These are phyloP conservation scores for Gamarada debralockiae DNA, from an alignment of 495 filamentous ascomycete species.

Conservation along the genomic window DNA sequence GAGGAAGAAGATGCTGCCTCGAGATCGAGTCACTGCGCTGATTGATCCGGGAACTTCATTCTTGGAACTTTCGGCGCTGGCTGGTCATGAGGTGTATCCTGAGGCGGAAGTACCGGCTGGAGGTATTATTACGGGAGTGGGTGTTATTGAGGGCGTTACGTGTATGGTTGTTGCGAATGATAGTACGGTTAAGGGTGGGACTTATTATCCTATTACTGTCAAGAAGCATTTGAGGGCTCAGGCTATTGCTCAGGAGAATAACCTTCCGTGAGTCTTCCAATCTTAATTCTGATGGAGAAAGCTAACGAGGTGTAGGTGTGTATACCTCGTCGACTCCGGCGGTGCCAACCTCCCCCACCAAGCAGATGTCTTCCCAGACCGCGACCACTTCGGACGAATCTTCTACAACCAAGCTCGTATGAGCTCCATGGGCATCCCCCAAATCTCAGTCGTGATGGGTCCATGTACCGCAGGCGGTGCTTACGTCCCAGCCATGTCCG, in stretches of 20 bases:
- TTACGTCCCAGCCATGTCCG: slow-evolving; percentile 96
- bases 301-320: slow-evolving; percentile 52
- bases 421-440: slow-evolving; percentile 79
- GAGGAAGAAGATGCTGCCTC: slow-evolving; percentile 89
- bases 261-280: slow-evolving; percentile 42
- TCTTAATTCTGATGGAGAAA: not conserved
- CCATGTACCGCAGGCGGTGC: slow-evolving; percentile 96
- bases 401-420: slow-evolving; percentile 99
- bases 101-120: slow-evolving; percentile 83
- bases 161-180: slow-evolving; percentile 98
- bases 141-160: slow-evolving; percentile 82
- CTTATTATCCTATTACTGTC: slow-evolving; percentile 96
- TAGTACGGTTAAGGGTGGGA: slow-evolving; percentile 97
- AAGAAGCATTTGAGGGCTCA: slow-evolving; percentile 97
- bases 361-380: slow-evolving; percentile 93
- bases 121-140: slow-evolving; percentile 91
- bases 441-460: slow-evolving; percentile 95
- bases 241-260: slow-evolving; percentile 85
- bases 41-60: slow-evolving; percentile 89
- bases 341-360: slow-evolving; percentile 96
- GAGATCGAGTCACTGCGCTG: slow-evolving; percentile 83
- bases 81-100: slow-evolving; percentile 81
- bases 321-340: slow-evolving; percentile 95
- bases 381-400: slow-evolving; percentile 93
- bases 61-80: slow-evolving; percentile 83